Conservation (phyloP, 768 basidiomycete genomes). For the Lepiota venenata region DNA sequence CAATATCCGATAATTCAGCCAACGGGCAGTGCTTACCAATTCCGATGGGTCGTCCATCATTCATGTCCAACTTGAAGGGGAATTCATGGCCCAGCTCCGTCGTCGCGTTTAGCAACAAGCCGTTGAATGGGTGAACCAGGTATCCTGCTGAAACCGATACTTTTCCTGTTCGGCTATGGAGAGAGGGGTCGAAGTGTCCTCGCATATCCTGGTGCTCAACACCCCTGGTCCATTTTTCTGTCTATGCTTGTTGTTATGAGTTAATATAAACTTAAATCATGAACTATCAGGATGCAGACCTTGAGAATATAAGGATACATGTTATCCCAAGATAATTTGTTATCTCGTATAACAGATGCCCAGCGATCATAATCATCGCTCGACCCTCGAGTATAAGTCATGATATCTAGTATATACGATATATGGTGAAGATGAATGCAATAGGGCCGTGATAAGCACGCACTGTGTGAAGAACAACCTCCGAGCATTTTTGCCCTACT, state of each 20-base stretch:
- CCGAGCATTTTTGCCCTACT: background rate
- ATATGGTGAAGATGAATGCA: too few species aligned
- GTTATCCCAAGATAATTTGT: slow-evolving; percentile 11
- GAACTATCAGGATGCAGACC: background rate
- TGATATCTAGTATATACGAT: background rate
- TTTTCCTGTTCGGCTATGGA: slow-evolving; percentile 24
- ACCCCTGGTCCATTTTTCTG: slow-evolving; percentile 11
- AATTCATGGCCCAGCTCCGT: background rate
- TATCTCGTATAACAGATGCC: slow-evolving; percentile 6
- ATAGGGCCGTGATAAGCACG: background rate
- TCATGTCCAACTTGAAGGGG: slow-evolving; percentile 7
- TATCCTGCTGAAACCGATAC: slow-evolving; percentile 22
- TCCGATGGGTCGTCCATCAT: slow-evolving; percentile 6
- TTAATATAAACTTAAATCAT: background rate
- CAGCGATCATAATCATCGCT: slow-evolving; percentile 9
- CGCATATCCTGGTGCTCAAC: background rate
- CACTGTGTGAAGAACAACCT: slow-evolving; percentile 1
- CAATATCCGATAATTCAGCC: background rate
- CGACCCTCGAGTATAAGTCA: slow-evolving; percentile 10
- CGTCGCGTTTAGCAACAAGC: background rate
- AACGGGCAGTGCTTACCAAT: background rate
- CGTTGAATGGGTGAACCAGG: slow-evolving; percentile 12
- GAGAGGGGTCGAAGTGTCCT: slow-evolving; percentile 27
- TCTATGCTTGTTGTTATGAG: background rate
- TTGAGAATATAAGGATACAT: slow-evolving; percentile 9